phyloP scores from a whole-genome alignment of 2,329 filamentous ascomycete genomes.

The Ophiostoma ulmi region DNA sequence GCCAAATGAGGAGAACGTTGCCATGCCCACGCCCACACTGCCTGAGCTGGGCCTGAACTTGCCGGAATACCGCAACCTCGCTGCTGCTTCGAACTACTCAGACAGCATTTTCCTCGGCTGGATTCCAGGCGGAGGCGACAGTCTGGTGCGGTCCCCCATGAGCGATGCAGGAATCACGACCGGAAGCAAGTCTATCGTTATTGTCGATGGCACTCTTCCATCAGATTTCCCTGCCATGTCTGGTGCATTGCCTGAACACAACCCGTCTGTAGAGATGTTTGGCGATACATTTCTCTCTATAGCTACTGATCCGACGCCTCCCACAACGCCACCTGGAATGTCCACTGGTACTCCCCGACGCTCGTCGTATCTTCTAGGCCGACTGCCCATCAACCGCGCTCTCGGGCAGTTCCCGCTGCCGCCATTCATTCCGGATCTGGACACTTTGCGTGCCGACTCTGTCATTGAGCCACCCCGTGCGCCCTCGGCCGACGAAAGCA shows the following conservation, averaged over 20 bases:
- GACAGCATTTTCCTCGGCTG: constrained; percentile 34
- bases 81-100: constrained; percentile 40
- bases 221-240: constrained; percentile 50
- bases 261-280: constrained; percentile 37
- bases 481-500: background rate
- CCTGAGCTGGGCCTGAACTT: constrained; percentile 20
- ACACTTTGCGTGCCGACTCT: constrained; percentile 34
- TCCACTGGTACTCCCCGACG: constrained; percentile 33
- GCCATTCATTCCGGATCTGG: constrained; percentile 45
- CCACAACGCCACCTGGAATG: constrained; percentile 52
- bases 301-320: constrained; percentile 53
- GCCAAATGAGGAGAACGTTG: background rate
- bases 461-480: constrained; percentile 2
- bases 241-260: constrained; percentile 43
- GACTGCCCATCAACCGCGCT: constrained; percentile 39
- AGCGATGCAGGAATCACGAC: constrained; percentile 61
- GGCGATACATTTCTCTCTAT: constrained; percentile 47
- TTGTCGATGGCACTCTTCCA: constrained; percentile 64
- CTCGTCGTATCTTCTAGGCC: constrained; percentile 52
- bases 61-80: constrained; percentile 33
- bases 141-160: constrained; percentile 36
- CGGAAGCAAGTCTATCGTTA: constrained; percentile 86
- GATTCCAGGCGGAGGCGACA: constrained; percentile 11
- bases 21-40: background rate
- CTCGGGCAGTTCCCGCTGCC: constrained; percentile 41